phyloP scores from a whole-genome alignment of 352 stramenopile genomes.

The Aphanomyces cochlioides region DNA sequence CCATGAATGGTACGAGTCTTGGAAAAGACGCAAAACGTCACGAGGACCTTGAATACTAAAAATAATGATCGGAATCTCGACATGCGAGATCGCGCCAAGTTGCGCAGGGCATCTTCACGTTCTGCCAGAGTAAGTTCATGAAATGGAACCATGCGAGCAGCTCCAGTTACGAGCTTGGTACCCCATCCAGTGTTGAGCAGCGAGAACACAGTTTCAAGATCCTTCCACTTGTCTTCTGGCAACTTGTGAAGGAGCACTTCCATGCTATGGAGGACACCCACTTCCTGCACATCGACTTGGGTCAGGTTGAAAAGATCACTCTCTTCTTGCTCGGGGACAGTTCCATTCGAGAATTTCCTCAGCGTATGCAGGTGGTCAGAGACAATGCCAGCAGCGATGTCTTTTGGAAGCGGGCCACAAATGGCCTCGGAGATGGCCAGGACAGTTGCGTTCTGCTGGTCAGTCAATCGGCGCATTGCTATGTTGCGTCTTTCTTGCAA shows the following conservation, averaged over 20 bases:
- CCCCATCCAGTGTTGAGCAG: slow-evolving; percentile 4
- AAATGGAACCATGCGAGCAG: slow-evolving; percentile 4
- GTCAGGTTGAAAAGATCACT: not conserved
- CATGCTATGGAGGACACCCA: not conserved
- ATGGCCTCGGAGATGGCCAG: not conserved
- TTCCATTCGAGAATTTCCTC: not conserved
- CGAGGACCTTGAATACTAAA: not conserved
- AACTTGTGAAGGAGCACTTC: not conserved
- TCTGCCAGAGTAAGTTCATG: not conserved
- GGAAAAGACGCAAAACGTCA: not conserved
- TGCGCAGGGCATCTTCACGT: not conserved
- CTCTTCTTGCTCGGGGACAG: not conserved
- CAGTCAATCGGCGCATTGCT: not conserved
- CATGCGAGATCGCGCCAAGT: not conserved
- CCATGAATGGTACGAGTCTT: not conserved
- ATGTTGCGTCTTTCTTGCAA: slow-evolving; percentile 30
- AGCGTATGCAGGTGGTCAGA: not conserved
- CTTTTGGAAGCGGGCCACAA: not conserved
- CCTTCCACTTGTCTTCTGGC: slow-evolving; percentile 1
- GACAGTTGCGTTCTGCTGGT: not conserved
- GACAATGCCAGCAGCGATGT: not conserved
- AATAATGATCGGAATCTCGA: not conserved
- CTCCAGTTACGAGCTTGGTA: not conserved
- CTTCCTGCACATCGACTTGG: not conserved
- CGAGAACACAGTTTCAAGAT: not conserved